Evolutionary conservation across 306 rosid species (phyloP), one percentile per base, ranked within the genome.

Genomic region (Pterocarpus santalinus): DNA sequence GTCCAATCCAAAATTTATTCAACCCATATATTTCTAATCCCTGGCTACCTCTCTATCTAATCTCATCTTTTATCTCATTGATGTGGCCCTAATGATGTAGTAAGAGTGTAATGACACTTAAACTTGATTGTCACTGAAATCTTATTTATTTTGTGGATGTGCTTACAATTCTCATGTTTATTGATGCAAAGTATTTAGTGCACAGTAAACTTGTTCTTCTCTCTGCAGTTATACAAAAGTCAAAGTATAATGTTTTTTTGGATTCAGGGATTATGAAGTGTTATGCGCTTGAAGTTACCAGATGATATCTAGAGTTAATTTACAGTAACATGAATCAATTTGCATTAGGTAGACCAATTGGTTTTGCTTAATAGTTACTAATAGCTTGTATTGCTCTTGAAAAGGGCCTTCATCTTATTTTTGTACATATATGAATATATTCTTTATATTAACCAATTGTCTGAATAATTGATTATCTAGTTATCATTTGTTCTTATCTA

Each of bases 101-200:
- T 9, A 0, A 8, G 3, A 28, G 13, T 68, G 15, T 17, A n/a
- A 22, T 68, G 34, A 13, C 14, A 22, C 69, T 10, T 35, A 17
- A 66, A 52, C 58, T 4, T 28, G 61, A 3, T 51, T 61, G 14
- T 76, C 7, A 38, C 30, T 76, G 11, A 1, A 39, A 60, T 49
- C 38, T 58, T 46, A 36, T 61, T 5, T 58, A 36, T 61, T 9
- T 28, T 22, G 7, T 69, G 49, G 44, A 4, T 56, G n/a, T 7
- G 33, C 33, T 46, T 32, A 22, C 62, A 82, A 38, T 38, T 61
- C 12, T 53, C 49, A 16, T 9, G 10, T 33, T 55, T 17, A 65
- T 71, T 63, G 16, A 43, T 64, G 58, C n/a, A 22, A 56, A 65
- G 35, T 72, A 46, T 44, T 72, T 28, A 15, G 32, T 83, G 51